Evolutionary conservation across 179 eudicot species (phyloP).

Genomic region (Silene vulgaris): DNA sequence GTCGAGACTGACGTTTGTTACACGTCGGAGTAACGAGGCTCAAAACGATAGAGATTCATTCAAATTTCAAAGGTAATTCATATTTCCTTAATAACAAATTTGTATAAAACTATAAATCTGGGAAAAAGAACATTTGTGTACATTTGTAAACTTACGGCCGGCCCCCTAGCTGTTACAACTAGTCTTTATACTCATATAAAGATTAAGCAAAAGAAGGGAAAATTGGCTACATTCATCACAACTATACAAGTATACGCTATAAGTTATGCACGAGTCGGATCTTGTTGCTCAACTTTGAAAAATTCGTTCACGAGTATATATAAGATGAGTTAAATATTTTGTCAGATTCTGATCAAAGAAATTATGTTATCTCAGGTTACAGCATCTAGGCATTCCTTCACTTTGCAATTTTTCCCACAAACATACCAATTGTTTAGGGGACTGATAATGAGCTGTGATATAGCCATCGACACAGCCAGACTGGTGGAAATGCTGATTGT

Average conservation of each 20-base stretch:
- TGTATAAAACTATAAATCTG: constrained; percentile 14
- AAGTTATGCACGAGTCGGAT: constrained; percentile 24
- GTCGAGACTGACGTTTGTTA: too few relatives aligned
- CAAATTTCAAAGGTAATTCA: neutral
- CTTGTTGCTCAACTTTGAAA: constrained; percentile 20
- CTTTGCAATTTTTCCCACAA: constrained; percentile 57
- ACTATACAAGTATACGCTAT: constrained; percentile 27
- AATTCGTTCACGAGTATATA: neutral
- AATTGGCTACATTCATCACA: neutral
- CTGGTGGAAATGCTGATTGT: constrained; percentile 57
- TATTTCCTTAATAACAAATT: neutral
- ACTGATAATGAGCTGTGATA: constrained; percentile 77
- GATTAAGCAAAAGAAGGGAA: neutral
- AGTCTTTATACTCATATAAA: constrained; percentile 3
- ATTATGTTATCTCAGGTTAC: constrained; percentile 65
- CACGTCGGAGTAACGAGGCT: neutral
- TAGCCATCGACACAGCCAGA: constrained; percentile 67
- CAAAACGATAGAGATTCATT: neutral
- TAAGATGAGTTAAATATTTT: neutral
- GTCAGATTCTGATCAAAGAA: neutral
- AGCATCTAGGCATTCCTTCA: constrained; percentile 54
- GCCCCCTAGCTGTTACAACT: constrained; percentile 12
- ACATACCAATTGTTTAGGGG: constrained; percentile 76
- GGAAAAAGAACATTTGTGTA: constrained; percentile 18
- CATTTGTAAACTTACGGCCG: neutral